Evolutionary conservation across 2,329 filamentous ascomycete genomes (phyloP).

Genomic region (Aureobasidium sp.): DNA sequence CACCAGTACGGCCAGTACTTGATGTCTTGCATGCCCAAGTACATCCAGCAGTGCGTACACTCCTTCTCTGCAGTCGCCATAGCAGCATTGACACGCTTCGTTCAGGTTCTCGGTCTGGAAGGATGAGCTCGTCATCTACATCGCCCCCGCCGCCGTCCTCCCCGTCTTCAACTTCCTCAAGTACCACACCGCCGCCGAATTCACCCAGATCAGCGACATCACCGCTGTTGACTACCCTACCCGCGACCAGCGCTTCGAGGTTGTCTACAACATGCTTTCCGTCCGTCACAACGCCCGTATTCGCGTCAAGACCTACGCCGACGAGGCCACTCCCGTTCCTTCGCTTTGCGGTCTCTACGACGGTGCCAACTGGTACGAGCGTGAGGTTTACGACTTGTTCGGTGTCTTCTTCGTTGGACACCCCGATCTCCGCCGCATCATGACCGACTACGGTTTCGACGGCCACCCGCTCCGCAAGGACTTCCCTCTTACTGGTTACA

Average conservation of each 20-base stretch:
- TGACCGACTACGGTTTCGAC: slow-evolving; percentile 99
- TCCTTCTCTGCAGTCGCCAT: not conserved
- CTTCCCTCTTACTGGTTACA: slow-evolving; percentile 96
- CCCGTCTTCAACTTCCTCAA: slow-evolving; percentile 94
- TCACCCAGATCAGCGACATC: slow-evolving; percentile 85
- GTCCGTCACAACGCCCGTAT: slow-evolving; percentile 95
- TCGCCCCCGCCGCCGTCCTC: slow-evolving; percentile 77
- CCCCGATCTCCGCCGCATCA: slow-evolving; percentile 91
- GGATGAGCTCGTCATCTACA: slow-evolving; percentile 74
- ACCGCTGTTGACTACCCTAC: slow-evolving; percentile 95
- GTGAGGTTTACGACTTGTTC: slow-evolving; percentile 95
- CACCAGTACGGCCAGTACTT: slow-evolving; percentile 96
- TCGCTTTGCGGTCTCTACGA: slow-evolving; percentile 81
- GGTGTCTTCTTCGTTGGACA: slow-evolving; percentile 95
- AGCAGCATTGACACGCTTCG: not conserved
- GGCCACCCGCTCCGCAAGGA: slow-evolving; percentile 96
- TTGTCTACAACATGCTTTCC: slow-evolving; percentile 95
- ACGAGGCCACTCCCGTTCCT: slow-evolving; percentile 88
- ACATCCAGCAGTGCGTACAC: slow-evolving; percentile 67
- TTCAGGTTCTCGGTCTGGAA: slow-evolving; percentile 89
- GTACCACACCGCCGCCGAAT: slow-evolving; percentile 95
- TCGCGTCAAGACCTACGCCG: slow-evolving; percentile 96
- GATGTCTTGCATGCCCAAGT: slow-evolving; percentile 94
- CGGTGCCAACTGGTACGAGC: slow-evolving; percentile 97
- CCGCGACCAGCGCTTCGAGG: slow-evolving; percentile 89